A percentile compares a stretch with the other conserved stretches of the same genome.
These are phyloP conservation scores for Phaeophleospora eucalypticola DNA, from an alignment of 2,329 filamentous ascomycete species.

Conservation along the genomic window DNA sequence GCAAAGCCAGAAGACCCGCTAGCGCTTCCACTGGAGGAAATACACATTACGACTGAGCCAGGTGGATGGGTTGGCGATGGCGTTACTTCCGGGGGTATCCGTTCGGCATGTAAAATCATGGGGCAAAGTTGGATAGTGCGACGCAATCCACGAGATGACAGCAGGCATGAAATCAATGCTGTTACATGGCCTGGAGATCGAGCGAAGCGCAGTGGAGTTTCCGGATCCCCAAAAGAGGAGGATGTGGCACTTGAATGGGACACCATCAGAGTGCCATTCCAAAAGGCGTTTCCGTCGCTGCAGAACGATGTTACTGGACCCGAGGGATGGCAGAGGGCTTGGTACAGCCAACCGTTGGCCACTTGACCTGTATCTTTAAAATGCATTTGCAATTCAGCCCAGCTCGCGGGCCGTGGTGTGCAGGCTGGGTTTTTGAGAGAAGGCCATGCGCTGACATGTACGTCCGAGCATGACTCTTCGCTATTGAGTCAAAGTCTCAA, in stretches of 20 bases:
- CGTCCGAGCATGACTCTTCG: too few species aligned
- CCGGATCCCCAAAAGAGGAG: neutral
- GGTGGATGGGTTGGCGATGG: neutral
- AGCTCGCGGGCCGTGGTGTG: too few species aligned
- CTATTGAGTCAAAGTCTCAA: too few species aligned
- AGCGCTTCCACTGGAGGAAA: neutral
- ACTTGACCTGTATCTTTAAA: too few species aligned
- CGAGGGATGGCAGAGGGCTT: neutral
- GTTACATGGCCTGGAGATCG: neutral
- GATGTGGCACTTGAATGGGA: constrained; percentile 1
- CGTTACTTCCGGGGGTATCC: neutral
- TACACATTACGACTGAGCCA: neutral
- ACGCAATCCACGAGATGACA: constrained; percentile 1
- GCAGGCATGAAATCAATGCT: neutral
- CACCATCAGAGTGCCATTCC: neutral
- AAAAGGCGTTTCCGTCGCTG: neutral
- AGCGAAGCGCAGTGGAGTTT: neutral
- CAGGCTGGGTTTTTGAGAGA: too few species aligned
- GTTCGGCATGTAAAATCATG: neutral
- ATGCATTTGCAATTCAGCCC: too few species aligned
- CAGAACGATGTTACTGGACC: neutral
- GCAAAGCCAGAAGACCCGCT: neutral
- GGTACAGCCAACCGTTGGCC: neutral
- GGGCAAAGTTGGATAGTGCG: neutral
- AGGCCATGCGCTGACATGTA: too few species aligned